Conservation (phyloP, 1,139 yeast species). For the Protomyces inundatus region DNA sequence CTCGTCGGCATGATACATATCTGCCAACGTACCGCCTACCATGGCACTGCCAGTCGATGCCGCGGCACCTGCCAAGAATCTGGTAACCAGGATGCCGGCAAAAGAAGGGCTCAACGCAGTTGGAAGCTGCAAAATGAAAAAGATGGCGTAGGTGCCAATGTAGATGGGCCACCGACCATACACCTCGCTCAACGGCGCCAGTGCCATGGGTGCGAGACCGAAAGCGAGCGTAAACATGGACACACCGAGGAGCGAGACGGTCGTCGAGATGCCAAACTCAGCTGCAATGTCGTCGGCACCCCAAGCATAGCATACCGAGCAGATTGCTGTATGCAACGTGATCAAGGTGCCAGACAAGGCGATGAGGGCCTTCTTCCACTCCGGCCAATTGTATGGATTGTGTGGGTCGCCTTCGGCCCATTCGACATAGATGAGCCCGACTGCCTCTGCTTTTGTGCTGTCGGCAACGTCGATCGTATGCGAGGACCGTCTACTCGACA, state of each 20-base stretch:
- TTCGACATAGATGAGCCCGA: slow-evolving; percentile 23
- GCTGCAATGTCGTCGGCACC: slow-evolving; percentile 5
- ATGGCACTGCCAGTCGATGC: slow-evolving; percentile 82
- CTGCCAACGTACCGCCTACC: slow-evolving; percentile 83
- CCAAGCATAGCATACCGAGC: slow-evolving; percentile 17
- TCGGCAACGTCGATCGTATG: not conserved
- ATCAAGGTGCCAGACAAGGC: slow-evolving; percentile 9
- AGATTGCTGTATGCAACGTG: slow-evolving; percentile 16
- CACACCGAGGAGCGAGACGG: slow-evolving; percentile 21
- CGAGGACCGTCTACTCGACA: not conserved
- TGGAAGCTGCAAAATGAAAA: slow-evolving; percentile 52
- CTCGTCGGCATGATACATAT: slow-evolving; percentile 61
- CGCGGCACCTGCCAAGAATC: slow-evolving; percentile 61
- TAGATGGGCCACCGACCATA: slow-evolving; percentile 70
- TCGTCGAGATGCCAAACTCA: slow-evolving; percentile 20
- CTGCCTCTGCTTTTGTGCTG: not conserved
- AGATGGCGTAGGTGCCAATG: slow-evolving; percentile 49
- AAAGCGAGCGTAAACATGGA: slow-evolving; percentile 34
- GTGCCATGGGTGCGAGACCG: slow-evolving; percentile 59
- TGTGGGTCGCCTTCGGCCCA: slow-evolving; percentile 24
- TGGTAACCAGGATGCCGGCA: slow-evolving; percentile 53
- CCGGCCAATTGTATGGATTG: slow-evolving; percentile 23
- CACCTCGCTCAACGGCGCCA: slow-evolving; percentile 59
- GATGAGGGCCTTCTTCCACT: slow-evolving; percentile 8
- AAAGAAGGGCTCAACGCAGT: slow-evolving; percentile 53